Conservation (phyloP, 139 green algal genomes). For the Chlamydomonas eustigma region DNA sequence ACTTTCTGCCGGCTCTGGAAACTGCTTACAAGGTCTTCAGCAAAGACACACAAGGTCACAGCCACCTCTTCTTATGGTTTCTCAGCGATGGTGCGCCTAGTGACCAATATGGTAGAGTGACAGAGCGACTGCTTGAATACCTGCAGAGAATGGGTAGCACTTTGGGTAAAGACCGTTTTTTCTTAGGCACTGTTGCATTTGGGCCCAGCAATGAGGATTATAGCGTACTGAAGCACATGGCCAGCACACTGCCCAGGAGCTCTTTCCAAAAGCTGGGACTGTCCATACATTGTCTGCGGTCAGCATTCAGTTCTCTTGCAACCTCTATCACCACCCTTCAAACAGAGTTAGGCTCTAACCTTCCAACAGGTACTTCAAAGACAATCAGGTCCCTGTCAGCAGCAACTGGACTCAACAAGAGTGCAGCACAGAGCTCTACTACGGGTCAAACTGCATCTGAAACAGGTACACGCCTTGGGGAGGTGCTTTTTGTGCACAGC, state of each 20-base stretch:
- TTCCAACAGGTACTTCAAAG: too few species aligned
- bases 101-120: conserved; percentile 10
- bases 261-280: conserved; percentile 43
- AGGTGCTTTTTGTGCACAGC: too few species aligned
- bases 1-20: conserved; percentile 31
- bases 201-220: conserved; percentile 25
- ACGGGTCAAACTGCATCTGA: too few species aligned
- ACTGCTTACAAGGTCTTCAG: conserved; percentile 2
- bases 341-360: too few species aligned
- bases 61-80: conserved; percentile 27
- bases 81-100: conserved; percentile 36
- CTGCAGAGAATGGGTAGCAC: conserved; percentile 23
- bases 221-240: conserved; percentile 31
- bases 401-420: too few species aligned
- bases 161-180: conserved; percentile 31
- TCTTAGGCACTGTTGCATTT: conserved; percentile 32
- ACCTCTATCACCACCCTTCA: conserved; percentile 27
- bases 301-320: conserved; percentile 33
- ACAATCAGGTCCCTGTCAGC: too few species aligned
- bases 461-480: too few species aligned
- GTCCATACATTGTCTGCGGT: conserved; percentile 20
- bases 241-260: conserved; percentile 15
- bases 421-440: too few species aligned
- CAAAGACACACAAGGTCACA: background rate
- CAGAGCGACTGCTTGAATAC: conserved; percentile 7